Base-by-base conservation (phyloP, 2,329 filamentous ascomycete genomes). In the Gyromitra esculenta region DNA sequence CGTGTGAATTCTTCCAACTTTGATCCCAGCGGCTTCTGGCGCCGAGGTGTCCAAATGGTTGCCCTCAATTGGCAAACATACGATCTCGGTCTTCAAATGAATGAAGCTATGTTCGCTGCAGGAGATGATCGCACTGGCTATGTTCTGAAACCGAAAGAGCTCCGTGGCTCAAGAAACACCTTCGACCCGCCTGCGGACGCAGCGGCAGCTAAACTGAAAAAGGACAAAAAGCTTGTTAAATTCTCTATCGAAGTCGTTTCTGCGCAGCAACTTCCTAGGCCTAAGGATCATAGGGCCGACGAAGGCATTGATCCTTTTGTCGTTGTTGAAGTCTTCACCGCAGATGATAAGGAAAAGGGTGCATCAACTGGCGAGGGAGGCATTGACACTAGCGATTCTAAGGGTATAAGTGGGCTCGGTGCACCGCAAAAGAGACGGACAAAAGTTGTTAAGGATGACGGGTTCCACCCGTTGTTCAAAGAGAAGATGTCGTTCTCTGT, bases 31-130 rank as follows among this genome's bases (percentile, higher is more conserved):
- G 90, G 91, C 78, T 97, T 96, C 82, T 99, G 96, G 96, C 91
- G 95, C 66, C 91, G 93, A 56, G 96, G 96, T 41, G 96, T 97
- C 18, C 96, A 99, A 84, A 98, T 99, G 95, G 94, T 92, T 13
- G 96, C 96, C 0, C 87, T 98, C 78, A 99, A 99, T 84, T 98
- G 96, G 95, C 96, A 99, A 84, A 98, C 94, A 0, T 97, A 96
- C 82, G 96, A 98, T 82, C 87, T 96, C 18, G 93, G 94, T 59
- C 96, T 97, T 89, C 95, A 98, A 82, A 88, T 98, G 83, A 98
- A 98, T 83, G 92, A 96, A 80, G 96, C 96, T 81, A 98, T 99
- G 96, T 99, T 97, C 82, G 92, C 94, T 60, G 92, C 93, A 74
- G 93, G 93, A 56, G 91, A 88, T 11, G 96, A 97, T 84, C 89